A percentile compares a stretch with the other conserved stretches of the same genome.
Conservation (phyloP, 345 rosid species). For the Draba incana region DNA sequence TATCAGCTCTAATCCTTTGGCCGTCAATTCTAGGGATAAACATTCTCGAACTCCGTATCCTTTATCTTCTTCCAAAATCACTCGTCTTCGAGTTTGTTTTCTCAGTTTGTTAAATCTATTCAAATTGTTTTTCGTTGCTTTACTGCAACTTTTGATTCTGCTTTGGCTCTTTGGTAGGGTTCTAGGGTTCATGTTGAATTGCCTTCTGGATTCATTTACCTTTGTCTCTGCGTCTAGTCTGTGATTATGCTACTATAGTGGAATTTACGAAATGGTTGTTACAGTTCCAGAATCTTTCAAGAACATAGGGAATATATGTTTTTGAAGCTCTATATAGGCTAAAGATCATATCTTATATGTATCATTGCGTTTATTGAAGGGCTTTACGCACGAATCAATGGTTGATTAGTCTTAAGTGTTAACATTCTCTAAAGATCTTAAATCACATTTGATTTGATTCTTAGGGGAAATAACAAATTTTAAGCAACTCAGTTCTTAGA, state of each 20-base stretch:
- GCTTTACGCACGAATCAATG: neutral
- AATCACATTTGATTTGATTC: conserved; percentile 7
- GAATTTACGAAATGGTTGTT: neutral
- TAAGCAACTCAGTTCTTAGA: neutral
- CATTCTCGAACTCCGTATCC: conserved; percentile 99
- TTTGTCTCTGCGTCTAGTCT: too few species aligned
- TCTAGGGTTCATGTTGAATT: neutral
- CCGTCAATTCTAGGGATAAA: conserved; percentile 86
- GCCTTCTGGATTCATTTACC: too few species aligned
- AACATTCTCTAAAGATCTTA: too few species aligned
- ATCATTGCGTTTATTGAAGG: neutral
- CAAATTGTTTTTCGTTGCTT: neutral
- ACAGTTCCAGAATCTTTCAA: too few species aligned
- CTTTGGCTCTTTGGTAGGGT: conserved; percentile 7
- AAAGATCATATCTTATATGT: neutral
- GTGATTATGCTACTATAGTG: neutral
- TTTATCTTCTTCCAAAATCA: neutral
- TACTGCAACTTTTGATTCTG: neutral
- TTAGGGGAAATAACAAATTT: too few species aligned
- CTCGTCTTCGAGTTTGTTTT: conserved; percentile 11
- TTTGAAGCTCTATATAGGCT: neutral
- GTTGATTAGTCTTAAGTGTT: too few species aligned
- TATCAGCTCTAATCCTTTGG: conserved; percentile 65
- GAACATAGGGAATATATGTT: neutral
- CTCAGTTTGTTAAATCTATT: too few species aligned